phyloP scores from a whole-genome alignment of 1,284 basidiomycete species.

The Cronartium ribicola region DNA sequence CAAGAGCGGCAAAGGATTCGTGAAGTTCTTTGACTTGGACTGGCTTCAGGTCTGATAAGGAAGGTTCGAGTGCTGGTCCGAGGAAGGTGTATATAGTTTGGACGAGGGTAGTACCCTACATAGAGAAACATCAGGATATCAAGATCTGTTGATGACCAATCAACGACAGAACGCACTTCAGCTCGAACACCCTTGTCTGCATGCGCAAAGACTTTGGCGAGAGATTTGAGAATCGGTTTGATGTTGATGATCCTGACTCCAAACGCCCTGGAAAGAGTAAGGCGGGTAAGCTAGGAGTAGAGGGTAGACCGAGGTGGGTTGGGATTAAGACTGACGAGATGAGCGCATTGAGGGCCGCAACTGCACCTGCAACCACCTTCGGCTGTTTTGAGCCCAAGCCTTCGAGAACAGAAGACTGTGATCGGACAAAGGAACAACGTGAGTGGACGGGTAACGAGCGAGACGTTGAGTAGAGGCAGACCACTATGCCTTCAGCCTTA shows the following conservation, averaged over 20 bases:
- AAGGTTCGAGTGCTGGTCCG: constrained; percentile 79
- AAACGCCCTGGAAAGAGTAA: constrained; percentile 62
- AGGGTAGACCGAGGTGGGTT: background rate
- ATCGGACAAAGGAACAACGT: constrained; percentile 43
- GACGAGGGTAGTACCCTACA: constrained; percentile 65
- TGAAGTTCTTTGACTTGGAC: constrained; percentile 97
- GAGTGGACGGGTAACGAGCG: background rate
- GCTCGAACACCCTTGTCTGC: constrained; percentile 92
- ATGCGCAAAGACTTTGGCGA: constrained; percentile 92
- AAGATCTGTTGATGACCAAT: background rate
- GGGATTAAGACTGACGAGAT: constrained; percentile 56
- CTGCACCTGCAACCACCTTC: constrained; percentile 79
- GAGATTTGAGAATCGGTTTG: constrained; percentile 70
- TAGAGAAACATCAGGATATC: background rate
- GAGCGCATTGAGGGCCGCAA: constrained; percentile 75
- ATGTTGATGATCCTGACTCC: constrained; percentile 73
- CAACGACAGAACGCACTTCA: constrained; percentile 56
- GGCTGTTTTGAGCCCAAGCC: constrained; percentile 90
- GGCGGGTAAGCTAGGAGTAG: background rate
- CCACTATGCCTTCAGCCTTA: constrained; percentile 75
- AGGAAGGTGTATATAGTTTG: constrained; percentile 81
- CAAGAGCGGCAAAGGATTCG: constrained; percentile 79
- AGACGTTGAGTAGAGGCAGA: constrained; percentile 57
- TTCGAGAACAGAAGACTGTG: constrained; percentile 71
- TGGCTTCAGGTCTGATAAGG: constrained; percentile 87